phyloP scores from a whole-genome alignment of 805 yeast genomes.

The Saccharomycopsis selenospora region DNA sequence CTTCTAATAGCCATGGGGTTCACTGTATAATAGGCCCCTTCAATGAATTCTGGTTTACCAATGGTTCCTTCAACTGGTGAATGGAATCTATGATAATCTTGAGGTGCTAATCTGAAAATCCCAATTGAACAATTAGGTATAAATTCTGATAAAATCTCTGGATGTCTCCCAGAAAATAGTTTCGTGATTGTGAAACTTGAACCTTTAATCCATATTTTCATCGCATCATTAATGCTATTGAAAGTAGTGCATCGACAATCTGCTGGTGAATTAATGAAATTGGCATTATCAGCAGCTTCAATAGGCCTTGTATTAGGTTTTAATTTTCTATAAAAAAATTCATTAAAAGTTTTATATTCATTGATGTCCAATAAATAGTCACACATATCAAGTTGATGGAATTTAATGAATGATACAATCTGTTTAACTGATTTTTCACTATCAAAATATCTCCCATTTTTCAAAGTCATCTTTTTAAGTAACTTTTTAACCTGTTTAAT shows the following conservation, averaged over 20 bases:
- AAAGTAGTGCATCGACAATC: constrained; percentile 82
- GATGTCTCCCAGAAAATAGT: constrained; percentile 42
- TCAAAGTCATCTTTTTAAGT: constrained; percentile 57
- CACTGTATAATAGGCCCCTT: constrained; percentile 92
- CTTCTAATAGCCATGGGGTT: constrained; percentile 96
- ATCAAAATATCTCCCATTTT: constrained; percentile 84
- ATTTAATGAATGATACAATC: constrained; percentile 71
- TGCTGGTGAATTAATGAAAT: constrained; percentile 67
- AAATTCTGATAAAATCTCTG: constrained; percentile 34
- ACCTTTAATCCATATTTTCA: constrained; percentile 86
- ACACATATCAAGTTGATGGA: constrained; percentile 69
- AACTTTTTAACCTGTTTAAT: constrained; percentile 51
- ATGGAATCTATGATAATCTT: constrained; percentile 93
- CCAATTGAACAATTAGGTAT: constrained; percentile 54
- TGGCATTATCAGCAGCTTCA: constrained; percentile 46
- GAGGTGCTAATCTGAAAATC: constrained; percentile 89
- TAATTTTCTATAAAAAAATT: constrained; percentile 77
- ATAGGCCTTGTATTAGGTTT: constrained; percentile 63
- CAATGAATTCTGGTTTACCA: constrained; percentile 58
- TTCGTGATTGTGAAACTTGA: constrained; percentile 60
- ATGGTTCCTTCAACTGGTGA: constrained; percentile 73
- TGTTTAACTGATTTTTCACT: constrained; percentile 54
- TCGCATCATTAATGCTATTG: constrained; percentile 50
- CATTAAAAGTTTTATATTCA: constrained; percentile 68
- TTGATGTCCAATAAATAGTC: constrained; percentile 52